Evolutionary conservation across 73 alveolate genomes (phyloP), one percentile per base, ranked within the genome.

Genomic region (Tetrahymena thermophila): DNA sequence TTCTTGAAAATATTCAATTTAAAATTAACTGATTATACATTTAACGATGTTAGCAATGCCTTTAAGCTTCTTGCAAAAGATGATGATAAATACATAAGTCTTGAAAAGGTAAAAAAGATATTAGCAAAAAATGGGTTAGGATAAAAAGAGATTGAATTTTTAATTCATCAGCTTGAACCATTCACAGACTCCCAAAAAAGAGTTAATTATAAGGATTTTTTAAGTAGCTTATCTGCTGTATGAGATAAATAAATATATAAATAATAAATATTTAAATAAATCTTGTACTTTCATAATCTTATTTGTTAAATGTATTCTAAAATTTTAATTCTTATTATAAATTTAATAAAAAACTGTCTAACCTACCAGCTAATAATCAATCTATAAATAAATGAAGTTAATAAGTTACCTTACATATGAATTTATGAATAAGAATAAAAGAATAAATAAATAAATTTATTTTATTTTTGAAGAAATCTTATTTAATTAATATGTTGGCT

Each of bases 41-140:
- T 95, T 43, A 95, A 95, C 89, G 97, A 95, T 85, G 97, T 95
- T 19, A 95, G 95, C 93, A 95, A 95, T 95, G 97, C 97, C 23
- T 95, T 95, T 93, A 95, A 95, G 38, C 94, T 95, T 85, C 89
- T 95, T 85, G 97, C 97, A n/a, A 95, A 95, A 40, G 97, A 95
- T 44, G 97, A 95, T 95, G 97, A 95, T 95, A 95, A 94, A 93
- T 95, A 95, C 38, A 95, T 95, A 31, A 94, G 95, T 19, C 43
- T 95, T 43, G 97, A 95, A 34, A 95, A 95, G 43, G 93, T 95
- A 44, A 95, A 95, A 44, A 95, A 95, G 85, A 94, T 95, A 9
- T 95, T 95, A 34, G 35, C 84, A 56, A 95, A 95, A 93, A 95
- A 95, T 93, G 94, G 94, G 37, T 94, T 95, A 34, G 95, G 95